Evolutionary conservation across 352 stramenopile species (phyloP).

Genomic region (Pythium apleroticum): DNA sequence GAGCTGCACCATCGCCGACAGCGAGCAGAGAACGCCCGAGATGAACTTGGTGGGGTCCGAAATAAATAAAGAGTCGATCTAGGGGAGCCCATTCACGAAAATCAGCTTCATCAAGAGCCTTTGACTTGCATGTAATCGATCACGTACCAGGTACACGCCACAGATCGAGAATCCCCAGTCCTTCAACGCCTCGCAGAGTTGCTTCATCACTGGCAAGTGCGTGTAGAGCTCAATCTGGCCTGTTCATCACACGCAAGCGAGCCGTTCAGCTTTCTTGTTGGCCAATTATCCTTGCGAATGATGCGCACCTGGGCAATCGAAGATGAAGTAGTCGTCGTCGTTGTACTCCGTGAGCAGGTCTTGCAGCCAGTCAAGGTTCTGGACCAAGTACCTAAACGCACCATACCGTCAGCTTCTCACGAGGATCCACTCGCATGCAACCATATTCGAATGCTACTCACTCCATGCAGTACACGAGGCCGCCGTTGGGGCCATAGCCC

Average conservation of each 20-base stretch:
- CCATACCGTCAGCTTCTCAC: neutral
- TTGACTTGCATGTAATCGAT: neutral
- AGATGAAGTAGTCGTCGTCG: constrained; percentile 97
- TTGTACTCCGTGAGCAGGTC: constrained; percentile 90
- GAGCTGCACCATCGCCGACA: constrained; percentile 98
- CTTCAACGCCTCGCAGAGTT: constrained; percentile 79
- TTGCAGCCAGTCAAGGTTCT: constrained; percentile 96
- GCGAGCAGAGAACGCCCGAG: constrained; percentile 94
- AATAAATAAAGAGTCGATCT: constrained; percentile 94
- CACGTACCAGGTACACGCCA: constrained; percentile 82
- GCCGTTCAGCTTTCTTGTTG: no score
- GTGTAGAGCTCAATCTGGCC: constrained; percentile 92
- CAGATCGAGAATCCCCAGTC: constrained; percentile 89
- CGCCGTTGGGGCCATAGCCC: constrained; percentile 97
- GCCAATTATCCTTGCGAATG: neutral
- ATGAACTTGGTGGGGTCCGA: constrained; percentile 98
- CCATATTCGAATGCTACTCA: constrained; percentile 47
- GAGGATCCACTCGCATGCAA: neutral
- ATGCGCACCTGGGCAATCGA: constrained; percentile 95
- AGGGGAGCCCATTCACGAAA: neutral
- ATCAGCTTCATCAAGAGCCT: neutral
- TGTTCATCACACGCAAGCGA: constrained; percentile 18
- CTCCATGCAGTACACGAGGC: constrained; percentile 99
- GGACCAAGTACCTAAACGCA: constrained; percentile 66
- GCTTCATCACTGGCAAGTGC: constrained; percentile 90